Evolutionary conservation across 192 early-diverging fungal species (phyloP).

Genomic region (Backusella australiensis): DNA sequence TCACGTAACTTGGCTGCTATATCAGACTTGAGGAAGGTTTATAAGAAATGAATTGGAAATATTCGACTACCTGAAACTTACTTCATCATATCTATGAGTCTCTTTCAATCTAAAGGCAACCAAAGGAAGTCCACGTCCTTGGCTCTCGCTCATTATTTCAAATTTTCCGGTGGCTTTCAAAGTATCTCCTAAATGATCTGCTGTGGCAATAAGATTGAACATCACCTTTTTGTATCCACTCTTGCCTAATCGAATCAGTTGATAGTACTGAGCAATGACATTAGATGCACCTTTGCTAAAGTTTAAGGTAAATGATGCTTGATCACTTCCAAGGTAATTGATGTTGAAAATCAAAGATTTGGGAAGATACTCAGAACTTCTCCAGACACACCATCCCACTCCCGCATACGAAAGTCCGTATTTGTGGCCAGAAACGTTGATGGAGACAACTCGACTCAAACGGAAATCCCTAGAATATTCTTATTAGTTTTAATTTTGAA

Average conservation of each 20-base stretch:
- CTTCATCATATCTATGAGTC: slow-evolving; percentile 34
- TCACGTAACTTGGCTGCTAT: slow-evolving; percentile 58
- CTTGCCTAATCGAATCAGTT: slow-evolving; percentile 68
- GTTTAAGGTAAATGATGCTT: slow-evolving; percentile 71
- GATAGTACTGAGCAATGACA: slow-evolving; percentile 85
- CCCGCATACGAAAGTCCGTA: slow-evolving; percentile 83
- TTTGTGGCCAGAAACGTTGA: slow-evolving; percentile 86
- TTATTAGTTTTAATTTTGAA: not conserved
- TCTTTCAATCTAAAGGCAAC: slow-evolving; percentile 60
- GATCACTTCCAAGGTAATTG: slow-evolving; percentile 60
- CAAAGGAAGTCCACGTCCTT: slow-evolving; percentile 55
- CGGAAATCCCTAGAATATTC: slow-evolving; percentile 45
- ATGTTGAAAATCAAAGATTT: slow-evolving; percentile 74
- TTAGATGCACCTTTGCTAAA: slow-evolving; percentile 68
- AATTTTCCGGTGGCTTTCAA: slow-evolving; percentile 62
- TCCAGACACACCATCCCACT: slow-evolving; percentile 84
- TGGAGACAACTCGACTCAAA: slow-evolving; percentile 67
- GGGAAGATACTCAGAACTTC: slow-evolving; percentile 62
- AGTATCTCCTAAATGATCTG: slow-evolving; percentile 51
- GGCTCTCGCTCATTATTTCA: slow-evolving; percentile 48
- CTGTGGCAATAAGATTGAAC: slow-evolving; percentile 52
- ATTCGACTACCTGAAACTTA: not conserved
- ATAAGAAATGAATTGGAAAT: slow-evolving; percentile 17
- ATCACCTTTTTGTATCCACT: slow-evolving; percentile 70
- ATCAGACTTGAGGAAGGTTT: slow-evolving; percentile 46